These are phyloP conservation scores for Eutrema japonicum DNA, from an alignment of 345 rosid species.

Conservation along the genomic window DNA sequence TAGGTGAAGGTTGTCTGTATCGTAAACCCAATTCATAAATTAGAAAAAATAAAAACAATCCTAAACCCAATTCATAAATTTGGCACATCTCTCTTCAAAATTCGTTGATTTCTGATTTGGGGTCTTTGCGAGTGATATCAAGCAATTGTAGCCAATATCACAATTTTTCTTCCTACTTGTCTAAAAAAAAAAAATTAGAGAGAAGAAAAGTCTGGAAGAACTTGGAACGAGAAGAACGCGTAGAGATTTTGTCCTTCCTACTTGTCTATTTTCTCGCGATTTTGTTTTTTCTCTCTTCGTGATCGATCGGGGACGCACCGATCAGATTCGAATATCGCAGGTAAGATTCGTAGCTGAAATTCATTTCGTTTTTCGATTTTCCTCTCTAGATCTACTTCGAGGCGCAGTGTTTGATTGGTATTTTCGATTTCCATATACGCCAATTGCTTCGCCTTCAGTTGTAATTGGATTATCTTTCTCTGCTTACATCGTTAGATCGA, in stretches of 20 bases:
- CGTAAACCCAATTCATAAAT: constrained; percentile 18
- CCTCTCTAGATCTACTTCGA: constrained; percentile 41
- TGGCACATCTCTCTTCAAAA: too few species aligned
- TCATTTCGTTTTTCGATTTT: constrained; percentile 12
- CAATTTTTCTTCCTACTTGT: too few species aligned
- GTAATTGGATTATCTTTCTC: constrained; percentile 20
- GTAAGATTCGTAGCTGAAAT: constrained; percentile 39
- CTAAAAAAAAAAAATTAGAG: constrained; percentile 5
- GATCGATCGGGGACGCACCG: constrained; percentile 36
- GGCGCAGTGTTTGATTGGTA: constrained; percentile 29
- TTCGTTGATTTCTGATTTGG: too few species aligned
- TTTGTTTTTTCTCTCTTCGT: constrained; percentile 25
- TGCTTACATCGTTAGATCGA: constrained; percentile 33
- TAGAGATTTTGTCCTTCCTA: constrained; percentile 7
- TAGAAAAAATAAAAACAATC: too few species aligned
- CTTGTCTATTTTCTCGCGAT: constrained; percentile 28
- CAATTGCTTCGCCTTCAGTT: constrained; percentile 11
- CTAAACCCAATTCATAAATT: too few species aligned
- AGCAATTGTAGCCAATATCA: too few species aligned
- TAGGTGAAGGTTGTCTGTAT: constrained; percentile 91
- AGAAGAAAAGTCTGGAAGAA: constrained; percentile 43
- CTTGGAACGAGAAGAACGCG: constrained; percentile 31
- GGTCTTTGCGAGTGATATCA: too few species aligned
- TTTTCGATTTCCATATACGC: constrained; percentile 1
- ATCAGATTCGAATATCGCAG: constrained; percentile 31